These are phyloP conservation scores for Solanum peruvianum DNA, from an alignment of 257 asterid species.

Conservation along the genomic window DNA sequence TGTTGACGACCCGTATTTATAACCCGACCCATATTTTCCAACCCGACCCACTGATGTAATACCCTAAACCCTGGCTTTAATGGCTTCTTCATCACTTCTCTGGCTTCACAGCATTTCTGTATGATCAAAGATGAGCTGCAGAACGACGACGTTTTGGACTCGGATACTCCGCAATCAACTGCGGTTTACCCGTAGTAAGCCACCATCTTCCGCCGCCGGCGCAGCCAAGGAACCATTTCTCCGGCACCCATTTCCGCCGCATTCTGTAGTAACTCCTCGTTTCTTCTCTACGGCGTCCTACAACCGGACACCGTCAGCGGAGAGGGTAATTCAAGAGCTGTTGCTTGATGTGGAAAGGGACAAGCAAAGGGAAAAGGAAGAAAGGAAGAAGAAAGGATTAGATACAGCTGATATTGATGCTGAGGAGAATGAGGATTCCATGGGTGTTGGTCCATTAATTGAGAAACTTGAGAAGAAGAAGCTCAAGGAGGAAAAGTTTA, in stretches of 20 bases:
- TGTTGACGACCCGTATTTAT: background rate
- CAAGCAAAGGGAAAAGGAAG: slow-evolving; percentile 38
- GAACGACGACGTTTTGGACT: background rate
- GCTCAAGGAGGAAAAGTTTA: slow-evolving; percentile 17
- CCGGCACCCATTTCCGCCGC: background rate
- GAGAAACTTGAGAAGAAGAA: slow-evolving; percentile 42
- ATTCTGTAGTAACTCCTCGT: background rate
- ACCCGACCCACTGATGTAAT: background rate
- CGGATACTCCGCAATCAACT: background rate
- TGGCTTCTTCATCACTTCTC: background rate
- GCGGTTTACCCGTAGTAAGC: background rate
- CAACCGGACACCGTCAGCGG: background rate
- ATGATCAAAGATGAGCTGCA: background rate
- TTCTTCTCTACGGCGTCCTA: background rate
- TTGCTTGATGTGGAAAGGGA: slow-evolving; percentile 24
- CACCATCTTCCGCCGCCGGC: background rate
- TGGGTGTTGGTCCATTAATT: slow-evolving; percentile 34
- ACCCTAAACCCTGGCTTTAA: background rate
- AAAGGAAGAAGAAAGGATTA: slow-evolving; percentile 39
- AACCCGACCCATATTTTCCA: background rate
- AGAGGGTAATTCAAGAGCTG: slow-evolving; percentile 26
- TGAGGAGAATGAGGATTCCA: slow-evolving; percentile 40
- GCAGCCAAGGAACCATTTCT: background rate
- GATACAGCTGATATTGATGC: slow-evolving; percentile 43
- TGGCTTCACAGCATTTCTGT: background rate